Conservation (phyloP, 108 stramenopile genomes). For the Bacterosira constricta region DNA sequence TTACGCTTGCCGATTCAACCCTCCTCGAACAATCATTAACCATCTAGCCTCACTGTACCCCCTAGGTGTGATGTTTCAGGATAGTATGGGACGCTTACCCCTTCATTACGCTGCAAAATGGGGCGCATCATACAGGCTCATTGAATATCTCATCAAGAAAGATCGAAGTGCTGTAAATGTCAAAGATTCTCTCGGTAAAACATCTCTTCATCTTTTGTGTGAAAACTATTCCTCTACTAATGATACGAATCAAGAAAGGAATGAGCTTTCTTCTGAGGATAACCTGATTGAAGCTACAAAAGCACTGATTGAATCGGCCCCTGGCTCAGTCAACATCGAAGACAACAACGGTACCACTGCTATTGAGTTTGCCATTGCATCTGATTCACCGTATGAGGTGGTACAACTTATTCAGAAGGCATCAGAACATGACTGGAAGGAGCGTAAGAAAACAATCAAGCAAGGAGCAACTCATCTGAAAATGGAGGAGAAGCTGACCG, state of each 20-base stretch:
- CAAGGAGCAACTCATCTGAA: neutral
- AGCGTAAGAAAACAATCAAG: neutral
- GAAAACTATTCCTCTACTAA: constrained; percentile 9
- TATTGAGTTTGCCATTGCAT: constrained; percentile 17
- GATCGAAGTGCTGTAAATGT: constrained; percentile 17
- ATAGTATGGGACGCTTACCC: constrained; percentile 18
- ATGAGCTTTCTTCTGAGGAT: constrained; percentile 7
- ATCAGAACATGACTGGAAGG: constrained; percentile 8
- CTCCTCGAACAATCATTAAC: constrained; percentile 11
- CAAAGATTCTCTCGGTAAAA: constrained; percentile 26
- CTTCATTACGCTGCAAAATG: constrained; percentile 27
- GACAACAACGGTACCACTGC: constrained; percentile 15
- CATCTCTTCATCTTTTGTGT: constrained; percentile 20
- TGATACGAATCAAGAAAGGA: neutral
- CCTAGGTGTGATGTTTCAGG: constrained; percentile 4
- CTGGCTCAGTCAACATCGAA: constrained; percentile 21
- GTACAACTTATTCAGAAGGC: constrained; percentile 18
- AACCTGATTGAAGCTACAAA: neutral
- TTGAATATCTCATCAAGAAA: constrained; percentile 22
- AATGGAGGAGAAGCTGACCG: constrained; percentile 2
- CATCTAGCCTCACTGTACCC: constrained; percentile 13
- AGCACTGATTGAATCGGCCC: constrained; percentile 5
- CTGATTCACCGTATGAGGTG: constrained; percentile 5
- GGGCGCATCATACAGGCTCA: constrained; percentile 20
- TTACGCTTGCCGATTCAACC: constrained; percentile 22